Evolutionary conservation across 495 filamentous ascomycete genomes (phyloP).

Genomic region (Evansstolkia leycettana): DNA sequence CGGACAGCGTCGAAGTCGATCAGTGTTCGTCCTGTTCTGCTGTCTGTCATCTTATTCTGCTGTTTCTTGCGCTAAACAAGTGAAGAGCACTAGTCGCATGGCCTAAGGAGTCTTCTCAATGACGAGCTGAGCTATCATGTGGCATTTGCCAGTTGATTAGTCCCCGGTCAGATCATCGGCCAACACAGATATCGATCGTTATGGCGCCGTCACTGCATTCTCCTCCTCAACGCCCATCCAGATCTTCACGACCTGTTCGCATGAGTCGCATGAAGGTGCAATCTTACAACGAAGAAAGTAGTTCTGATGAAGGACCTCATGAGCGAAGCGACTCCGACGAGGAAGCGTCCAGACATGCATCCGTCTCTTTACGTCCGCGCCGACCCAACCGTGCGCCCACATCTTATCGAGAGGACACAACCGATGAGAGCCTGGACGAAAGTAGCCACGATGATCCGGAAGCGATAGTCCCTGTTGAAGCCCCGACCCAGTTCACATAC

Average conservation of each 20-base stretch:
- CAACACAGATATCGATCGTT: not conserved
- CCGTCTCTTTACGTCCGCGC: conserved; percentile 25
- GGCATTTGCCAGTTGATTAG: not conserved
- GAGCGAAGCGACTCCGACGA: conserved; percentile 6
- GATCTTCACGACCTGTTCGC: conserved; percentile 22
- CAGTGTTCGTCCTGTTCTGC: too few species aligned
- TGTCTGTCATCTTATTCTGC: too few species aligned
- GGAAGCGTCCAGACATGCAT: conserved; percentile 5
- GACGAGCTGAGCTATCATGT: not conserved
- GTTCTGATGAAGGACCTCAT: conserved; percentile 15
- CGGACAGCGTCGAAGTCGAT: too few species aligned
- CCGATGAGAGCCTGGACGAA: conserved; percentile 19
- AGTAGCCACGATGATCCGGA: conserved; percentile 6
- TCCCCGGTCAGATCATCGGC: too few species aligned
- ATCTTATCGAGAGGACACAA: conserved; percentile 35
- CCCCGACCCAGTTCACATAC: conserved; percentile 2
- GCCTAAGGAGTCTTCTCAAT: not conserved
- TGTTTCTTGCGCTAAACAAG: too few species aligned
- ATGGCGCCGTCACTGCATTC: too few species aligned
- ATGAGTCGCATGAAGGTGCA: conserved; percentile 24
- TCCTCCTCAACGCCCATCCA: conserved; percentile 12
- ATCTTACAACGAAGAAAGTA: conserved; percentile 30
- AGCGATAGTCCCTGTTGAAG: conserved; percentile 1
- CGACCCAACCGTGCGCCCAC: conserved; percentile 15
- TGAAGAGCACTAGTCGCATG: too few species aligned